Conservation (phyloP, 306 rosid species). For the Nissolia schottii region DNA sequence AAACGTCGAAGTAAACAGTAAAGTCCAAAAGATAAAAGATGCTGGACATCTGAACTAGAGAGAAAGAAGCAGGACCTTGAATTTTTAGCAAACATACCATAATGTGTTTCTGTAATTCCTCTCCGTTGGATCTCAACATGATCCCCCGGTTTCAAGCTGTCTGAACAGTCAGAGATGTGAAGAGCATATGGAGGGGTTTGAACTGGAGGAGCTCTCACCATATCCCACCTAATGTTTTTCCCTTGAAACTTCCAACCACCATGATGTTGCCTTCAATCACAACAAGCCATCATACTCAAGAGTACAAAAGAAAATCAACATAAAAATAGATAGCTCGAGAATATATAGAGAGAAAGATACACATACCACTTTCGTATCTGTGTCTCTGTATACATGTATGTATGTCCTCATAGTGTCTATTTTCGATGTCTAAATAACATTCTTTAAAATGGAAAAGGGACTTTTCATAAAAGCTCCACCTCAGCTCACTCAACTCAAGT, state of each 20-base stretch:
- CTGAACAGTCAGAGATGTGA: conserved; percentile 47
- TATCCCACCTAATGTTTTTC: conserved; percentile 51
- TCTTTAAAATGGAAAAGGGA: no score
- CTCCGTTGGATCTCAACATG: conserved; percentile 77
- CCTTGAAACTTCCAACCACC: conserved; percentile 46
- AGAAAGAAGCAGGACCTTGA: not conserved
- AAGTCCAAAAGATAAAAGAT: no score
- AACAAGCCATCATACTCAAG: not conserved
- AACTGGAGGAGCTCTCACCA: conserved; percentile 53
- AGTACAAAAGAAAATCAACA: not conserved
- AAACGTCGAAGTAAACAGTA: no score
- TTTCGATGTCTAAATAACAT: no score
- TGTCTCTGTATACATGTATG: no score
- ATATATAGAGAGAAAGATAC: not conserved
- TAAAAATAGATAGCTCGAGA: not conserved
- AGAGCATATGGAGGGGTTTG: conserved; percentile 43
- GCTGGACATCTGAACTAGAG: no score
- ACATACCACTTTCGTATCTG: no score
- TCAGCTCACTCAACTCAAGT: no score
- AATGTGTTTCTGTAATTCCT: conserved; percentile 39
- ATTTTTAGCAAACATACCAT: conserved; percentile 39
- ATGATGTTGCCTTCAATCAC: conserved; percentile 36
- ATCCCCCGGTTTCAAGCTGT: conserved; percentile 56
- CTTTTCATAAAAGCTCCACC: no score
- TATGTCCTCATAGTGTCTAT: no score